Evolutionary conservation across 139 green algal genomes (phyloP).

Genomic region (Pycnococcus provasolii): DNA sequence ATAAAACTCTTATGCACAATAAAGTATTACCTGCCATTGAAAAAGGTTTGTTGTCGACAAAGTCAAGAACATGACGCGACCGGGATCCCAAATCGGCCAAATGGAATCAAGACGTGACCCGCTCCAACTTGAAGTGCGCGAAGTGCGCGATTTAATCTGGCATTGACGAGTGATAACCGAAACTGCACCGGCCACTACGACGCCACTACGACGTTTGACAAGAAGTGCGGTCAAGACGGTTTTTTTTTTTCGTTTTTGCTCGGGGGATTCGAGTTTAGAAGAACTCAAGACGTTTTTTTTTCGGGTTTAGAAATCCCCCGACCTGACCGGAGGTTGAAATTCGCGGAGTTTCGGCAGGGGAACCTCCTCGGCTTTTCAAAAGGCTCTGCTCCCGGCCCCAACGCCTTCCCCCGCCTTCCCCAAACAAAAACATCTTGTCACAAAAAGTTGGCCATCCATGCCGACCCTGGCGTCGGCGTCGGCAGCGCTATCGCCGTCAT

Average conservation of each 20-base stretch:
- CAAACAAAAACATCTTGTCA: no score
- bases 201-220: background rate
- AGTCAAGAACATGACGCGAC: no score
- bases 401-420: no score
- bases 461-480: no score
- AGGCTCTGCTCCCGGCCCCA: no score
- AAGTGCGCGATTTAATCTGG: background rate
- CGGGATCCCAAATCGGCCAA: no score
- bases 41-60: no score
- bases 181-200: background rate
- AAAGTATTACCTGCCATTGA: no score
- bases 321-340: background rate
- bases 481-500: no score
- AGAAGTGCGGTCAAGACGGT: background rate
- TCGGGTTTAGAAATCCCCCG: background rate
- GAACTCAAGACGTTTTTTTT: no score
- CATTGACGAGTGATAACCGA: background rate
- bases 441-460: no score
- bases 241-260: background rate
- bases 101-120: background rate
- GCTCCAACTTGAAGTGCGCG: background rate
- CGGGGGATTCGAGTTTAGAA: conserved; percentile 12
- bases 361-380: background rate
- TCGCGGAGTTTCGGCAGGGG: background rate
- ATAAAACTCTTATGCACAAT: no score